These are phyloP conservation scores for Rhizopus microsporus DNA, from an alignment of 371 early-diverging fungal genomes.

Conservation along the genomic window DNA sequence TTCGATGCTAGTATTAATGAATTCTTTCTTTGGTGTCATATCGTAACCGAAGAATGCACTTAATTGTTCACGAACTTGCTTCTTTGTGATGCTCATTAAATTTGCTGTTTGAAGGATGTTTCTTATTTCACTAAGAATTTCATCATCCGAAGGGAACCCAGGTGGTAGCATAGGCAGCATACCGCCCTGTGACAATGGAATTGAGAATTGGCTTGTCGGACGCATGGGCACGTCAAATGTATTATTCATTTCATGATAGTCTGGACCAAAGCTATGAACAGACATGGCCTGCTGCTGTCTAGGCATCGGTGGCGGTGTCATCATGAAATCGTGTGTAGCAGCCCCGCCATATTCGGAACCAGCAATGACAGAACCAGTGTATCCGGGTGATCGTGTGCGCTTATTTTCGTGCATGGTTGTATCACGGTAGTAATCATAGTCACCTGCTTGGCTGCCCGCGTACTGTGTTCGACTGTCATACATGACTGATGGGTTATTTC, in stretches of 20 bases:
- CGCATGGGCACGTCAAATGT: slow-evolving; percentile 28
- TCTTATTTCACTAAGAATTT: slow-evolving; percentile 78
- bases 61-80: slow-evolving; percentile 86
- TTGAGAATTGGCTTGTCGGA: slow-evolving; percentile 43
- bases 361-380: slow-evolving; percentile 28
- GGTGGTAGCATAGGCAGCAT: slow-evolving; percentile 39
- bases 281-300: slow-evolving; percentile 36
- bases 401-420: slow-evolving; percentile 26
- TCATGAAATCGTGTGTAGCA: slow-evolving; percentile 30
- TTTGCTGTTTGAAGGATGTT: slow-evolving; percentile 81
- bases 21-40: slow-evolving; percentile 80
- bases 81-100: slow-evolving; percentile 82
- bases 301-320: slow-evolving; percentile 27
- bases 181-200: slow-evolving; percentile 34
- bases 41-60: slow-evolving; percentile 81
- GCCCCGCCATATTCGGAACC: slow-evolving; percentile 40
- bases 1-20: slow-evolving; percentile 88
- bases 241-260: slow-evolving; percentile 18
- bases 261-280: slow-evolving; percentile 43
- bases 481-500: slow-evolving; percentile 31
- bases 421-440: slow-evolving; percentile 54
- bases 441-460: slow-evolving; percentile 52
- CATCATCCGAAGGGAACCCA: slow-evolving; percentile 81
- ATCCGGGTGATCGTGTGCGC: slow-evolving; percentile 37
- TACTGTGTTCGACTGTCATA: slow-evolving; percentile 47